Base-by-base conservation (phyloP, 1,139 yeast genomes). In the Lodderomyces margitis region DNA sequence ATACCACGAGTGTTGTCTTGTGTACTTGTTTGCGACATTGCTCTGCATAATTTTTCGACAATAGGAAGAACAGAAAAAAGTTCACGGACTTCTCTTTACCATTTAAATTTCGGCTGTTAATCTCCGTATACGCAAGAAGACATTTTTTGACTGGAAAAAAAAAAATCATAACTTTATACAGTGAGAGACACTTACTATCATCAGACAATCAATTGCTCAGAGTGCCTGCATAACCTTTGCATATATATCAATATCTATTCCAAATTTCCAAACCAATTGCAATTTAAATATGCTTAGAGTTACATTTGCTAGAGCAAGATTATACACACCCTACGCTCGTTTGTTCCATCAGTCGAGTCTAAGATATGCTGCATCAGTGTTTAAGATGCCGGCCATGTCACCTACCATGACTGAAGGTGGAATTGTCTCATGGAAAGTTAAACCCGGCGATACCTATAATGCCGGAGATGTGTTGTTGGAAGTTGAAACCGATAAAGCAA, bases 371-470 rank as follows among this genome's bases (percentile, higher is more conserved):
- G 91, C 87, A 2, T 63, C 79, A 28, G 70, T 82, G 43, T 87
- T 86, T 64, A 80, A 73, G 43, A 92, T 92, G 98, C 98, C 98
- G 3, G 97, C 98, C 21, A 87, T 92, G 97, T 89, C 97, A 6
- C 98, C 98, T 32, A 92, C 98, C 16, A 92, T 92, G 98, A 88
- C 92, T 21, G 89, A 83, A 59, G 98, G 98, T 36, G 96, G 96
- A n/a, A 78, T 92, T 53, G 88, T 88, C n/a, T 74, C 80, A 43
- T 92, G 98, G 98, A 87, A 88, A 61, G 75, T 82, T 57, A 82
- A 88, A 59, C 81, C 83, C 38, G 97, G 96, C 37, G 94, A 87
- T 11, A 48, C 70, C 6, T 91, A 84, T 64, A 60, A 69, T 35
- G 80, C 95, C 4, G 98, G 98, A 21, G 98, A 92, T 58, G 89